Evolutionary conservation across 495 filamentous ascomycete genomes (phyloP), one percentile per base, ranked within the genome.

Genomic region (Penicillium angulare): DNA sequence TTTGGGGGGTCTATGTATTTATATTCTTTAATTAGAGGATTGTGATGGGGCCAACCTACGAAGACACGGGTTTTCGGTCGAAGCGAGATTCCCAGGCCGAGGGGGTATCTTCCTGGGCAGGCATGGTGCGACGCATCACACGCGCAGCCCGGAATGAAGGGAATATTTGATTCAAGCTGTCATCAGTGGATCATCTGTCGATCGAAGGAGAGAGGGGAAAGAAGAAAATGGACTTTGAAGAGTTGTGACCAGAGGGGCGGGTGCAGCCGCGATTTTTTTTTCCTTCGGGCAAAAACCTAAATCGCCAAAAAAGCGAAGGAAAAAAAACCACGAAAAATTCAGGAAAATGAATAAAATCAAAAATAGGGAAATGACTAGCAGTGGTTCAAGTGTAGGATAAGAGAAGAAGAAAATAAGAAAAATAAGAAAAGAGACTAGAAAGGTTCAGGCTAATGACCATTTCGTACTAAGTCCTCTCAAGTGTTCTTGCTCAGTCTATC

Each of bases 1-100:
- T 43, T 43, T 3, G 13, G 10, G 26, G 18, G n/a, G n/a, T n/a
- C n/a, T n/a, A n/a, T n/a, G n/a, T n/a, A n/a, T n/a, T n/a, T n/a
- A n/a, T n/a, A n/a, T 43, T 35, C 32, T 23, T 18, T 15, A 20
- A 23, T 31, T 31, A 9, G 2, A 39, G n/a, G 33, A 16, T 20
- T 15, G 13, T 36, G 21, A 16, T 3, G n/a, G n/a, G 23, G 21
- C 13, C 32, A 17, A 50, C 60, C 15, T 64, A 64, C 61, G 57
- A 23, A 1, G 61, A 64, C 34, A 64, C 55, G 16, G 58, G 58
- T 50, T 62, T 64, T 47, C 53, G 50, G 41, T 63, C 60, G 47
- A 52, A 63, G 44, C 60, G 57, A 33, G 45, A 50, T 42, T 52
- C 47, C 60, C 61, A 64, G 36, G 42, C 27, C 36, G 47, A 52